A percentile compares a stretch with the other conserved stretches of the same genome.
phyloP scores from a whole-genome alignment of 78 protist species.

The Diacronema lutheri region DNA sequence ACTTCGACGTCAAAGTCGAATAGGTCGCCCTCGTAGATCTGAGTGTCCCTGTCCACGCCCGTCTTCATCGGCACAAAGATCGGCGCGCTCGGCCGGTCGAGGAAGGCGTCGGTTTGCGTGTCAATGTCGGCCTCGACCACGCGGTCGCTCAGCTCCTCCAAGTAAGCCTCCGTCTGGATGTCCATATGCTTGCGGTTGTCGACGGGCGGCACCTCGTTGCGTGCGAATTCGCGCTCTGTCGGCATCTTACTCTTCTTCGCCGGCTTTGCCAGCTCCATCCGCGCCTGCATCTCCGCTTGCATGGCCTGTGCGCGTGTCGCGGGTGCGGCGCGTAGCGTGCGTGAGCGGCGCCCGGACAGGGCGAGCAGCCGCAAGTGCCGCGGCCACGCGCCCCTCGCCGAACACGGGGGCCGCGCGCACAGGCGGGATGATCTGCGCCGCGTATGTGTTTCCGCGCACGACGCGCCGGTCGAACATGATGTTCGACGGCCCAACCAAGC shows the following conservation, averaged over 20 bases:
- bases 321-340: too few species aligned
- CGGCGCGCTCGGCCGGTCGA: constrained; percentile 76
- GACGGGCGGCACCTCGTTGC: neutral
- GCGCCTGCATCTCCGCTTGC: constrained; percentile 61
- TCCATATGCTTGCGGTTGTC: constrained; percentile 37
- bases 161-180: constrained; percentile 73
- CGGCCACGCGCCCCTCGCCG: too few species aligned
- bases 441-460: constrained; percentile 70
- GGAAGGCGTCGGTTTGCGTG: constrained; percentile 51
- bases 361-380: too few species aligned
- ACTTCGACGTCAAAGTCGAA: constrained; percentile 88
- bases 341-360: too few species aligned
- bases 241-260: constrained; percentile 30
- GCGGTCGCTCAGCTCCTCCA: constrained; percentile 60
- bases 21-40: constrained; percentile 73
- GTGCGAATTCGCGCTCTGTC: neutral
- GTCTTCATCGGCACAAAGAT: constrained; percentile 62
- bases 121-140: constrained; percentile 18
- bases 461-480: constrained; percentile 68
- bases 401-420: too few species aligned
- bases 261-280: constrained; percentile 40
- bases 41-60: constrained; percentile 69
- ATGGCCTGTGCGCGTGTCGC: constrained; percentile 26
- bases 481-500: constrained; percentile 5
- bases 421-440: constrained; percentile 42